Evolutionary conservation across 768 basidiomycete species (phyloP).

Genomic region (Agaricus sinodeliciosus): DNA sequence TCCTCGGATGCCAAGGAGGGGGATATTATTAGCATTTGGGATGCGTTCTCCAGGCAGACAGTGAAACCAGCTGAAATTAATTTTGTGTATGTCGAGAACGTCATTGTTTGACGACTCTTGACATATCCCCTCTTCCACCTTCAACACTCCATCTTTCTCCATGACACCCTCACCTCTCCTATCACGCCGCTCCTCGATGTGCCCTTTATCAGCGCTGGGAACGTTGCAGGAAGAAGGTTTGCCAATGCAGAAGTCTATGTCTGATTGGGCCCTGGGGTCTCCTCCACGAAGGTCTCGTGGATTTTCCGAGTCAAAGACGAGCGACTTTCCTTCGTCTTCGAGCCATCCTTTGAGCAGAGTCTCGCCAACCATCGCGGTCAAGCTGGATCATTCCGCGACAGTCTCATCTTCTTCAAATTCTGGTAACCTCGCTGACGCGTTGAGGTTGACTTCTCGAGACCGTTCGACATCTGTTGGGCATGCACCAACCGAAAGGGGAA

Average conservation of each 20-base stretch:
- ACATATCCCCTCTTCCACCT: not conserved
- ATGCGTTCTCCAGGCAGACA: not conserved
- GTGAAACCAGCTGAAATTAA: constrained; percentile 7
- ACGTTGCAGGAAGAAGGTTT: not conserved
- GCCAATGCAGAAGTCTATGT: constrained; percentile 3
- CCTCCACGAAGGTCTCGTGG: not conserved
- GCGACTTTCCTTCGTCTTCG: constrained; percentile 1
- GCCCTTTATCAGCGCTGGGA: not conserved
- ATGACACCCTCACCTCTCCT: not conserved
- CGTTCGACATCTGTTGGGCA: constrained; percentile 17
- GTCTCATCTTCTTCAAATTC: constrained; percentile 1
- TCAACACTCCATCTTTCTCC: not conserved
- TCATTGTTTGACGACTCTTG: constrained; percentile 1
- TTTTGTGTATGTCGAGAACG: not conserved
- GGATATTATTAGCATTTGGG: constrained; percentile 4
- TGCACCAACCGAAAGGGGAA: constrained; percentile 3
- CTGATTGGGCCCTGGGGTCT: not conserved
- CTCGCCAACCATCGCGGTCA: not conserved
- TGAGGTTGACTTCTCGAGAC: constrained; percentile 17
- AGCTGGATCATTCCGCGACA: not conserved
- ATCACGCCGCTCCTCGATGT: not conserved
- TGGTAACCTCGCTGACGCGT: constrained; percentile 1
- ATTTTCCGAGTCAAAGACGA: constrained; percentile 2
- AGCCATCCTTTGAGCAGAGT: not conserved
- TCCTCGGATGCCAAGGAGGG: not conserved